Base-by-base conservation (phyloP, 148 eudicot species). In the Heliosperma pusillum region DNA sequence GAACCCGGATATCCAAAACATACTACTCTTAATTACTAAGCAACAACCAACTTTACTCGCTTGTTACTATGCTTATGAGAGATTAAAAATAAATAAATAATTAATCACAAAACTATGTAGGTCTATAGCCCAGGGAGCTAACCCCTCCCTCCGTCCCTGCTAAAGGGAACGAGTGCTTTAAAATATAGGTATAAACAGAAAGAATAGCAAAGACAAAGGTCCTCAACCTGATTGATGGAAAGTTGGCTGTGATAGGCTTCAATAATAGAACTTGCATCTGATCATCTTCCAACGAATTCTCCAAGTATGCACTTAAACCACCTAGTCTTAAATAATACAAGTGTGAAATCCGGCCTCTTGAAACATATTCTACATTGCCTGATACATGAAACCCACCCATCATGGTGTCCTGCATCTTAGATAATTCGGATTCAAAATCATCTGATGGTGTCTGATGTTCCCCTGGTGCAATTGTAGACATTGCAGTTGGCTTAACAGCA, bases 281-380 rank as follows among this genome's bases (percentile, higher is more conserved):
- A 82, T 74, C 67, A 73, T 55, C 83, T 73, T 78, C 84, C 77
- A 81, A 62, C 33, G 81, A 70, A 66, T 82, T 87, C 82, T 77
- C 86, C 66, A 88, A 75, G 83, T 81, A 86, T 69, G 82, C 94
- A 25, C 81, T 85, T 71, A 92, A 70, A 76, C 99, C 99, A 80
- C 81, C 72, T 57, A 87, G 19, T 69, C 72, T 82, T 20, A 92
- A 27, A 66, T 80, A 79, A 55, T 53, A 82, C 57, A 74, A 71
- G 26, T 87, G 86, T 61, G 77, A 81, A 75, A 87, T 76, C 50
- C 69, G 77, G 69, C 86, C 83, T 77, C 80, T 85, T 56, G 87
- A 85, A 70, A 74, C 77, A 77, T 85, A 86, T 55, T 19, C 82
- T 70, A 26, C 80, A 69, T 78, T 80, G 71, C 74, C 83, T 69